Evolutionary conservation across 2,329 filamentous ascomycete genomes (phyloP).

Genomic region (Boeremia exigua): DNA sequence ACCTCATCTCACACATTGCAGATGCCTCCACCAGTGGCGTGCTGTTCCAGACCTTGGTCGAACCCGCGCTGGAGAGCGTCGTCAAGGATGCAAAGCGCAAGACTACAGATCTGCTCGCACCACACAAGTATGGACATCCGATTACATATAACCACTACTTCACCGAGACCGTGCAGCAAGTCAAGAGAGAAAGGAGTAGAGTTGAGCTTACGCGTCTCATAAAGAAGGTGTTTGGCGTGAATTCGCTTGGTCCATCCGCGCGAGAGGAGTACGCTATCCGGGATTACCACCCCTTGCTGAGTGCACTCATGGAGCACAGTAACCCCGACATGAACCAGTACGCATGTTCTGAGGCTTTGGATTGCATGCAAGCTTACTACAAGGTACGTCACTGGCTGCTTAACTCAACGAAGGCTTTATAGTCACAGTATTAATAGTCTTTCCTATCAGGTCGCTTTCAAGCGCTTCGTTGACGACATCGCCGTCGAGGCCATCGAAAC

Average conservation of each 20-base stretch:
- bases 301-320: constrained; percentile 10
- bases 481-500: too few species aligned
- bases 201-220: constrained; percentile 31
- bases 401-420: too few species aligned
- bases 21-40: not conserved
- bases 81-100: not conserved
- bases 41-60: not conserved
- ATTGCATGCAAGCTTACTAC: constrained; percentile 52
- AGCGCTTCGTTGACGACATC: too few species aligned
- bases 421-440: too few species aligned
- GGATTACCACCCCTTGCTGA: not conserved
- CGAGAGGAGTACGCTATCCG: not conserved
- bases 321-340: constrained; percentile 48
- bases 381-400: constrained; percentile 46
- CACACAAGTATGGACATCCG: constrained; percentile 34
- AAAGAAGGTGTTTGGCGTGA: not conserved
- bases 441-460: too few species aligned
- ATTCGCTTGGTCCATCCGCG: not conserved
- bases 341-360: constrained; percentile 45
- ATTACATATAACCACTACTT: constrained; percentile 53
- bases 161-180: constrained; percentile 44
- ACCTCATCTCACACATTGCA: not conserved
- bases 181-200: constrained; percentile 25
- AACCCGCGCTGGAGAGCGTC: not conserved
- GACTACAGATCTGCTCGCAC: not conserved